Evolutionary conservation across 1,139 yeast genomes (phyloP).

Genomic region (Kluyveromyces marxianus): DNA sequence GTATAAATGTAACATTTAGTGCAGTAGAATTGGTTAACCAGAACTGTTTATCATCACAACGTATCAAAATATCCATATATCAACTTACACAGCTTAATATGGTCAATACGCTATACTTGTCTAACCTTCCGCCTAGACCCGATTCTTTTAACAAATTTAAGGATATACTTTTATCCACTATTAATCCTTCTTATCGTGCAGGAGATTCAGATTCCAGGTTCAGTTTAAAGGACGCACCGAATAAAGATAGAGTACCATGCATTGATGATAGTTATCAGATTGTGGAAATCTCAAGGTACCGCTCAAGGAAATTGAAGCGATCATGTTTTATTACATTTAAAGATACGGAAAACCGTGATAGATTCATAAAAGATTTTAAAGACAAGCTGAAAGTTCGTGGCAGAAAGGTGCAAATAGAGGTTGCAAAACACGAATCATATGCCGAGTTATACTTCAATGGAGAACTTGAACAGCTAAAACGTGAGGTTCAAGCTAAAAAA

Average conservation of each 20-base stretch:
- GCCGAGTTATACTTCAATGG: constrained; percentile 13
- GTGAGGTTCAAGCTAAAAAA: not conserved
- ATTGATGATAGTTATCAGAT: constrained; percentile 19
- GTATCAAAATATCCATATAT: too few species aligned
- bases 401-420: constrained; percentile 42
- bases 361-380: constrained; percentile 42
- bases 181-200: constrained; percentile 5
- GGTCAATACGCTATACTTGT: constrained; percentile 13
- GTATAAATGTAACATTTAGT: too few species aligned
- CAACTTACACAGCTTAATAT: not conserved
- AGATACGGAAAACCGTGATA: constrained; percentile 36
- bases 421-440: constrained; percentile 35
- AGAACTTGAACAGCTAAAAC: constrained; percentile 8
- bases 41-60: too few species aligned
- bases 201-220: not conserved
- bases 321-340: constrained; percentile 79
- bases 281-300: constrained; percentile 18
- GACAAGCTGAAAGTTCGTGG: constrained; percentile 42
- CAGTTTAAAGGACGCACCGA: not conserved
- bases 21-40: too few species aligned
- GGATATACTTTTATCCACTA: constrained; percentile 14
- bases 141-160: constrained; percentile 16
- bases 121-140: constrained; percentile 25
- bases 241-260: not conserved
- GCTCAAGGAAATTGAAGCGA: constrained; percentile 48